Conservation (phyloP, 805 yeast genomes). For the Myxozyma kluyveri region DNA sequence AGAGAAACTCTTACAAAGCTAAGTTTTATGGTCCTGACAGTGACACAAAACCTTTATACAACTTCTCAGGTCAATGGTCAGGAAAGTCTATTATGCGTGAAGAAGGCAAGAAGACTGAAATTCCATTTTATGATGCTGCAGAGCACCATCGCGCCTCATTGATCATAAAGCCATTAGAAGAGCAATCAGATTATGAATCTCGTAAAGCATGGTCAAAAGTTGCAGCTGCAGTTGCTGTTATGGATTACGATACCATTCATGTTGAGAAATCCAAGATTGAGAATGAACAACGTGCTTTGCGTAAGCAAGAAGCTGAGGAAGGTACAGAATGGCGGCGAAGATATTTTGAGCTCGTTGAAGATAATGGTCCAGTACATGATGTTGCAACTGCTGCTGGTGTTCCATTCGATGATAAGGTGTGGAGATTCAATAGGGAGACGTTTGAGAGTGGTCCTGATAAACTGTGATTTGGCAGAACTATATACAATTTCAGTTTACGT, state of each 20-base stretch:
- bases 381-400: slow-evolving; percentile 22
- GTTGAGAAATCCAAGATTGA: slow-evolving; percentile 75
- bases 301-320: slow-evolving; percentile 66
- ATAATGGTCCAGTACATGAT: slow-evolving; percentile 17
- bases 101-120: slow-evolving; percentile 48
- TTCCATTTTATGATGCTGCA: slow-evolving; percentile 37
- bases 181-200: slow-evolving; percentile 77
- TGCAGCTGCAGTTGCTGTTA: slow-evolving; percentile 75
- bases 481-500: neutral
- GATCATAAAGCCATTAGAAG: slow-evolving; percentile 72
- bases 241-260: slow-evolving; percentile 74
- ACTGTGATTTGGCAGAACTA: neutral
- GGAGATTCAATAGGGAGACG: slow-evolving; percentile 34
- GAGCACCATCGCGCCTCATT: slow-evolving; percentile 53
- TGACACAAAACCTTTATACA: slow-evolving; percentile 55
- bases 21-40: slow-evolving; percentile 56
- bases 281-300: slow-evolving; percentile 76
- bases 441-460: slow-evolving; percentile 33
- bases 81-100: slow-evolving; percentile 63
- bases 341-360: slow-evolving; percentile 61
- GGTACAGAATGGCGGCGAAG: slow-evolving; percentile 72
- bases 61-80: slow-evolving; percentile 92
- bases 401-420: slow-evolving; percentile 27
- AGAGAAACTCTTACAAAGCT: slow-evolving; percentile 89
- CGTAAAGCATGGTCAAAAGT: slow-evolving; percentile 89